These are phyloP conservation scores for Pouteria glomerata DNA, from an alignment of 148 eudicot genomes.

Conservation along the genomic window DNA sequence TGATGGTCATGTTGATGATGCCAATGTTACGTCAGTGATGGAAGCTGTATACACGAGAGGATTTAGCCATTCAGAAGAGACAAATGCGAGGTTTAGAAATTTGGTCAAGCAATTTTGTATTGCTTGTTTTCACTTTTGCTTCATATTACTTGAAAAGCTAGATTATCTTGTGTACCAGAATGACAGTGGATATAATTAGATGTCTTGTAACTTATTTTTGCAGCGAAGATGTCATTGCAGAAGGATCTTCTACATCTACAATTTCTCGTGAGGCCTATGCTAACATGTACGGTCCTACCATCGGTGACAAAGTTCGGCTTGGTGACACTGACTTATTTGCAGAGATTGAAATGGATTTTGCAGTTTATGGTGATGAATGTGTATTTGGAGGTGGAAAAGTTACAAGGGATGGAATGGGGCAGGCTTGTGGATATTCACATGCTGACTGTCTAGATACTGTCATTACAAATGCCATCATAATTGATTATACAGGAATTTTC, in stretches of 20 bases:
- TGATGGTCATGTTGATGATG: slow-evolving; percentile 62
- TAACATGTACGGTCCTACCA: slow-evolving; percentile 89
- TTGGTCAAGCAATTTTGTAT: slow-evolving; percentile 6
- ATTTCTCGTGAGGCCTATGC: slow-evolving; percentile 79
- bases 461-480: slow-evolving; percentile 87
- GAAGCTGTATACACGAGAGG: slow-evolving; percentile 40
- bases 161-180: background rate
- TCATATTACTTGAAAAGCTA: background rate
- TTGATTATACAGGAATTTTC: slow-evolving; percentile 84
- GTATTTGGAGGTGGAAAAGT: slow-evolving; percentile 99
- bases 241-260: slow-evolving; percentile 47
- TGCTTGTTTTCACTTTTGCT: background rate
- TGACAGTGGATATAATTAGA: slow-evolving; percentile 5
- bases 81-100: slow-evolving; percentile 51
- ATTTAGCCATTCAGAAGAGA: slow-evolving; percentile 56
- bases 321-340: slow-evolving; percentile 92
- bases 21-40: slow-evolving; percentile 46
- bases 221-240: slow-evolving; percentile 64
- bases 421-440: slow-evolving; percentile 67
- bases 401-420: slow-evolving; percentile 95
- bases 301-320: slow-evolving; percentile 89
- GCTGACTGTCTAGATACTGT: slow-evolving; percentile 78
- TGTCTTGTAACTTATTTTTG: slow-evolving; percentile 19
- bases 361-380: slow-evolving; percentile 88
- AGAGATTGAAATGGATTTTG: slow-evolving; percentile 80